A percentile compares a stretch with the other conserved stretches of the same genome.
Evolutionary conservation across 78 protist genomes (phyloP).

Genomic region (Diacronema lutheri): DNA sequence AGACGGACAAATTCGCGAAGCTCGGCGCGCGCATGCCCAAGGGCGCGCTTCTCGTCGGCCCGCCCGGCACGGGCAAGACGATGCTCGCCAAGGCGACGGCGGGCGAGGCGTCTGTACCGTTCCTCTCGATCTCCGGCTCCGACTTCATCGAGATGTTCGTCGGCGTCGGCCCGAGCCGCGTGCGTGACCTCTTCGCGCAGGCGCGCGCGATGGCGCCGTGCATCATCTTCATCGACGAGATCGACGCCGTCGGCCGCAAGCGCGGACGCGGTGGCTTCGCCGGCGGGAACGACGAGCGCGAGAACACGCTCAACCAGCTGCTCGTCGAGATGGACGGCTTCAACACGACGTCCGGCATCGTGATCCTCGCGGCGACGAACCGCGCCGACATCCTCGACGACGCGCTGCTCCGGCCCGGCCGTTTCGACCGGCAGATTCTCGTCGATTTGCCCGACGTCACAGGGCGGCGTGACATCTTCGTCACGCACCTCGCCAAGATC

Average conservation of each 20-base stretch:
- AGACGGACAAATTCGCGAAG: constrained; percentile 68
- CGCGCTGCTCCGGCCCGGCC: constrained; percentile 97
- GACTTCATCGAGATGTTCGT: constrained; percentile 66
- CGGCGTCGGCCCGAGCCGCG: constrained; percentile 75
- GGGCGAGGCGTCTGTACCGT: constrained; percentile 95
- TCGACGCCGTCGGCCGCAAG: constrained; percentile 83
- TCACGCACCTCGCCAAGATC: constrained; percentile 80
- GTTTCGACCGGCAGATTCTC: constrained; percentile 78
- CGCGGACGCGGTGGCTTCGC: constrained; percentile 44
- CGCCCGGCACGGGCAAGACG: constrained; percentile 97
- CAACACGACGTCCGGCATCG: constrained; percentile 61
- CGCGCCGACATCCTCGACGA: constrained; percentile 82
- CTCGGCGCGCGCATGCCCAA: constrained; percentile 54
- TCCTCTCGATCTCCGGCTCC: constrained; percentile 20
- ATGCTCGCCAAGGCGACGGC: constrained; percentile 86
- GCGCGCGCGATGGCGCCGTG: constrained; percentile 83
- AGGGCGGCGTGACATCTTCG: constrained; percentile 86
- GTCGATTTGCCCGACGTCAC: constrained; percentile 90
- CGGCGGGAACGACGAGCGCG: constrained; percentile 89
- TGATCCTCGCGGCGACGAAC: constrained; percentile 88
- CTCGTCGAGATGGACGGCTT: constrained; percentile 99
- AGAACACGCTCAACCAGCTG: constrained; percentile 95
- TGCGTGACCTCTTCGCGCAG: constrained; percentile 69
- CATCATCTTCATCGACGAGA: constrained; percentile 86
- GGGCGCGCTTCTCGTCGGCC: constrained; percentile 86